Evolutionary conservation across 768 basidiomycete species (phyloP), one percentile per base, ranked within the genome.

Genomic region (Psilocybe cubensis): DNA sequence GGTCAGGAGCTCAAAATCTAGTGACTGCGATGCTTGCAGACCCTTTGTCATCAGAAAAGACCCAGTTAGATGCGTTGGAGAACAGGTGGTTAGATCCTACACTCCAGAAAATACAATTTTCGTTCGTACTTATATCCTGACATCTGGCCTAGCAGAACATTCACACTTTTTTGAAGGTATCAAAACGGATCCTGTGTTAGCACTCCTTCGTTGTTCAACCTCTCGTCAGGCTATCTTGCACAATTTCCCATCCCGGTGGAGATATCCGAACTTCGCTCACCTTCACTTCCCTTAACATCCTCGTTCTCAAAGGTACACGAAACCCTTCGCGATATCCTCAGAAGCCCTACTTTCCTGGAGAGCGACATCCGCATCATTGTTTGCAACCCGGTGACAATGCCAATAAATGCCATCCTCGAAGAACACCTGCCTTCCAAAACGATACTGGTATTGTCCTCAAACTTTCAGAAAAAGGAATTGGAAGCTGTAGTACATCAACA

Each of bases 11-110:
- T 6, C 73, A 74, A 33, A 83, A 87, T 27, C 71, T 93, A 3
- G 82, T 92, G 18, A 84, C 85, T 4, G 88, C 89, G 6, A 76
- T 93, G 31, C 74, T 93, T 14, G 82, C 87, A 42, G 85, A 92
- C 52, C 90, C 90, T 12, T 81, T 93, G 61, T 75, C 78, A 2
- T 82, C 83, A n/a, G 80, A 84, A 59, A 57, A 74, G 23, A 64
- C 69, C 3, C 76, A 80, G 56, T 78, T 74, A 48, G 70, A 74
- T 28, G 64, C 66, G 7, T 64, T 89, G 21, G 77, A 75, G 51
- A 65, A 74, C 38, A 77, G 89, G 28, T 88, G 88, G 85, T 67
- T 70, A 40, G 58, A 66, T 20, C 50, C 52, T 33, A 53, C 62
- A 33, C 63, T 61, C 44, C 59, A 66, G 17, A 69, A 62, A 40